phyloP scores from a whole-genome alignment of 176 grass and related monocot genomes.

The Melocanna baccifera region DNA sequence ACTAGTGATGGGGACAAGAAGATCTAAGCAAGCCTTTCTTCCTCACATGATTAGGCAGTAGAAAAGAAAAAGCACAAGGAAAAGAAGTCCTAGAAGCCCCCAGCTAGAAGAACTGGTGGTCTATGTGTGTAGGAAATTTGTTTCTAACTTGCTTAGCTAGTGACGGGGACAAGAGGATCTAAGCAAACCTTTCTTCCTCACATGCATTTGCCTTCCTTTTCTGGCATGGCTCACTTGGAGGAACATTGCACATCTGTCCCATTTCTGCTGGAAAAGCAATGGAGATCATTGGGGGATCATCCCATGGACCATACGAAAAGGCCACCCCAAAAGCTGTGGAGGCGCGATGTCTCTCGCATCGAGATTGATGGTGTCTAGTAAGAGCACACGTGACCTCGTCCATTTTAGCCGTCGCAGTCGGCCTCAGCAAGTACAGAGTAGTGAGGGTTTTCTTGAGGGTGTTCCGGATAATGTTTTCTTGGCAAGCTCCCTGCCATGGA shows the following conservation, averaged over 20 bases:
- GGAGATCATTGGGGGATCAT: conserved; percentile 11
- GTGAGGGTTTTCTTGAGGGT: background rate
- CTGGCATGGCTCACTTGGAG: conserved; percentile 29
- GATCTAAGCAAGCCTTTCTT: too few relatives aligned
- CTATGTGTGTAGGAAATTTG: conserved; percentile 18
- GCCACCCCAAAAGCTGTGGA: too few relatives aligned
- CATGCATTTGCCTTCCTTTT: conserved; percentile 22
- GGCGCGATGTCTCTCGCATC: too few relatives aligned
- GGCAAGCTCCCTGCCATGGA: background rate
- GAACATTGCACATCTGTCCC: background rate
- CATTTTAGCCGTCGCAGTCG: background rate
- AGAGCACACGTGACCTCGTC: conserved; percentile 9
- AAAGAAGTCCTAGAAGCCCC: background rate
- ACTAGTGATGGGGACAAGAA: too few relatives aligned
- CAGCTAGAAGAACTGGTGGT: background rate
- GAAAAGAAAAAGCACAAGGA: background rate
- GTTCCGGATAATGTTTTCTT: background rate
- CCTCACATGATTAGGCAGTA: too few relatives aligned
- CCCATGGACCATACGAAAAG: conserved; percentile 22
- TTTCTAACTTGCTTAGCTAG: background rate
- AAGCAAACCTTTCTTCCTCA: conserved; percentile 13
- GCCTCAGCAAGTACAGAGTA: background rate
- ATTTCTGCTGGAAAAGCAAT: conserved; percentile 16
- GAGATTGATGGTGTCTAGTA: background rate
- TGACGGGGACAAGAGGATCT: conserved; percentile 23